Evolutionary conservation across 1,139 yeast genomes (phyloP), one percentile per base, ranked within the genome.

Genomic region (Suzukiozyma palmioleophila): DNA sequence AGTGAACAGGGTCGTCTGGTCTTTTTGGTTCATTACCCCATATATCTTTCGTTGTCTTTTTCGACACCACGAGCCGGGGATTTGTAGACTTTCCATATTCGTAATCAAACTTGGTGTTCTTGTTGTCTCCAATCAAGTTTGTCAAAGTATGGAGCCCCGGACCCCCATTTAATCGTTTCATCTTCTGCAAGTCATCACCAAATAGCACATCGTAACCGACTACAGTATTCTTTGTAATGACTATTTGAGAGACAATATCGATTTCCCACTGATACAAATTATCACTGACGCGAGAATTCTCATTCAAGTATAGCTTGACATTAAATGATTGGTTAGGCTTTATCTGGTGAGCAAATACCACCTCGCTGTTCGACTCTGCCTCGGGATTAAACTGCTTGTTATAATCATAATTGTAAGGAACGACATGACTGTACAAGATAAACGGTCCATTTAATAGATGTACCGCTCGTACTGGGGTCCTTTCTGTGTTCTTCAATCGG

Each of bases 181-280:
- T 57, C 9, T 42, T 43, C 12, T 47, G 43, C 33, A 62, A 48
- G 45, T 70, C 64, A 39, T 59, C 63, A 2, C 84, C 86, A 2
- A 90, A 58, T 44, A 77, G 53, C 2, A 90, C 49, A 50, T 87
- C 95, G 60, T 79, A 89, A 13, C 77, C 70, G 3, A 86, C 77
- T 25, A 74, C 76, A 0, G 94, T 79, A 10, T 78, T 70, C 2
- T 79, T 67, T 10, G 86, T 81, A 55, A 92, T 87, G 16, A 92
- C 66, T 43, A 86, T 81, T 53, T 92, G 97, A 28, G 95, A 83
- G 5, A 84, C 70, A 4, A 92, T 77, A 54, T 92, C 97, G 3
- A 92, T 76, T 2, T 76, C 65, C 97, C 97, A 92, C 12, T 75
- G 73, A 51, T 81, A 82, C 11, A 42, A 41, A 16, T 52, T 47